A percentile compares a stretch with the other conserved stretches of the same genome.
These are phyloP conservation scores for Lathyrus oleraceus DNA, from an alignment of 306 rosid genomes.

Conservation along the genomic window DNA sequence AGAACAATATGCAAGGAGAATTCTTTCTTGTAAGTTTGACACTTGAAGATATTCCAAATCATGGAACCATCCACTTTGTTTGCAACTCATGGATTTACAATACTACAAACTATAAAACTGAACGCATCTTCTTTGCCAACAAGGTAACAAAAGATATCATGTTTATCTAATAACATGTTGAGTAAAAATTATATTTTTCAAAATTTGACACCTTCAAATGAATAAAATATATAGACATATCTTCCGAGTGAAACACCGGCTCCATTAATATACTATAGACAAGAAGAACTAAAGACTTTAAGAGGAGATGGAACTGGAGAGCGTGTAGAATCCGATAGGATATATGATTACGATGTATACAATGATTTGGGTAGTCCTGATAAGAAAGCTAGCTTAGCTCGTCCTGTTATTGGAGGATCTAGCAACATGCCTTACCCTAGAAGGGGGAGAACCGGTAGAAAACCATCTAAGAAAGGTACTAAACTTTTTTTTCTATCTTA, in stretches of 20 bases:
- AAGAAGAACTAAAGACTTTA: conserved; percentile 23
- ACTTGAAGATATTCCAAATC: conserved; percentile 40
- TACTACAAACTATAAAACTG: not conserved
- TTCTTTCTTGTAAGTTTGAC: not conserved
- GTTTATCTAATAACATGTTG: not conserved
- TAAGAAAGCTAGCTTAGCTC: conserved; percentile 38
- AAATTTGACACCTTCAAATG: not conserved
- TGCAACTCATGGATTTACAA: conserved; percentile 81
- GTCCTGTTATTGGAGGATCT: conserved; percentile 70
- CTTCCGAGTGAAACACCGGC: conserved; percentile 41
- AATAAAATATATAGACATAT: conserved; percentile 45
- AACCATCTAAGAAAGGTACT: conserved; percentile 31
- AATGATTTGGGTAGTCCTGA: conserved; percentile 68
- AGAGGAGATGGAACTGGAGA: conserved; percentile 74
- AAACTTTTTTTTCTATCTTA: not conserved
- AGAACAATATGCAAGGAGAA: not conserved
- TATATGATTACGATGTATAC: conserved; percentile 75
- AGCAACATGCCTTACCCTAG: conserved; percentile 67
- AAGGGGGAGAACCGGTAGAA: conserved; percentile 46
- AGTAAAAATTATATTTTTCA: not conserved
- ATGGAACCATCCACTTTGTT: conserved; percentile 46
- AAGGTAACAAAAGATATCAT: conserved; percentile 29
- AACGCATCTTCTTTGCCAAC: conserved; percentile 55
- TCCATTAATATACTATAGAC: not conserved
- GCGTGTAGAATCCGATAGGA: conserved; percentile 64